phyloP scores from a whole-genome alignment of 139 green algal species.

The Picochlorum sp. region DNA sequence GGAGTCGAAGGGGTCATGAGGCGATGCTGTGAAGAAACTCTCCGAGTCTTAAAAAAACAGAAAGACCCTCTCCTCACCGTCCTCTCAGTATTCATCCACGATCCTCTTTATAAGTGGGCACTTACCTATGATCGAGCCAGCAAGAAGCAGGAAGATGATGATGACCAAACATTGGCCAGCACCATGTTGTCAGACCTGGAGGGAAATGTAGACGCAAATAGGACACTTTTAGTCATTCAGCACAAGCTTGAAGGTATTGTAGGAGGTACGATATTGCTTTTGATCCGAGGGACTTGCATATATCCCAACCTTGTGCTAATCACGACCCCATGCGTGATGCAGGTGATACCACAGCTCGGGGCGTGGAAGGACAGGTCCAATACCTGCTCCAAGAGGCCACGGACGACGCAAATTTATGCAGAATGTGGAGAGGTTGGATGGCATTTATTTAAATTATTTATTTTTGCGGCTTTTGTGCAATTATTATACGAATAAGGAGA shows the following conservation, averaged over 20 bases:
- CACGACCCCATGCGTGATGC: conserved; percentile 1
- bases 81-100: conserved; percentile 81
- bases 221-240: conserved; percentile 80
- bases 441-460: conserved; percentile 47
- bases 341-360: conserved; percentile 55
- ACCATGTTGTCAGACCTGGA: conserved; percentile 3
- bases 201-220: conserved; percentile 64
- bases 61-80: conserved; percentile 60
- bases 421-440: conserved; percentile 85
- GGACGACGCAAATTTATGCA: conserved; percentile 65
- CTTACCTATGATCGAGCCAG: conserved; percentile 42
- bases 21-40: conserved; percentile 77
- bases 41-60: conserved; percentile 59
- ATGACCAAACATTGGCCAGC: background rate
- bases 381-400: conserved; percentile 76
- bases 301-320: background rate
- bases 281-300: background rate
- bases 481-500: background rate
- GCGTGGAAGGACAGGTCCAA: conserved; percentile 71
- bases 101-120: conserved; percentile 86
- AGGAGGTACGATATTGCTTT: background rate
- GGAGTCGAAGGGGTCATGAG: conserved; percentile 85
- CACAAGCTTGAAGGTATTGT: conserved; percentile 86
- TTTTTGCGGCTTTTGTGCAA: background rate
- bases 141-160: conserved; percentile 30